phyloP scores from a whole-genome alignment of 164 flowering plant species.

The Vitis vinifera region DNA sequence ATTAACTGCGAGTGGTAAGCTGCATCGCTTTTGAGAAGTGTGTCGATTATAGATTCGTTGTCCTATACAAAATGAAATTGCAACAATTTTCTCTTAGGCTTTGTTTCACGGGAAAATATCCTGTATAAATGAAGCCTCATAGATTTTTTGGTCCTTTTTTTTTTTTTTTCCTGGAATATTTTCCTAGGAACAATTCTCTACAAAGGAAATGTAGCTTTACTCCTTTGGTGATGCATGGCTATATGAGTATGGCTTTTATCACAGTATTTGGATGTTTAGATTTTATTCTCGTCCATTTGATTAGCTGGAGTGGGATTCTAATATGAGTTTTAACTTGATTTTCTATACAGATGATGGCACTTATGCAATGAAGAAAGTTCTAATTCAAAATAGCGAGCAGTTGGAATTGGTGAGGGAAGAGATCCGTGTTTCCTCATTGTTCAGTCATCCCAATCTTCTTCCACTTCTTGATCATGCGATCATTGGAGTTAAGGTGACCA shows the following conservation, averaged over 20 bases:
- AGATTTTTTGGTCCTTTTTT: no score
- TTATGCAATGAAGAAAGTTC: conserved; percentile 92
- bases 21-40: neutral
- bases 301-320: neutral
- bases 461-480: conserved; percentile 98
- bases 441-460: conserved; percentile 87
- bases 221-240: neutral
- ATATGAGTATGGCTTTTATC: neutral
- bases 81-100: neutral
- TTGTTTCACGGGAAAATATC: neutral
- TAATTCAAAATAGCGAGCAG: conserved; percentile 86
- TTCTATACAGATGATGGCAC: conserved; percentile 75
- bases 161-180: no score
- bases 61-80: neutral
- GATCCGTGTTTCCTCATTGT: conserved; percentile 84
- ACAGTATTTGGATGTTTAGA: neutral
- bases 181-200: no score
- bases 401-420: conserved; percentile 89
- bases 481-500: conserved; percentile 73
- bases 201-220: no score
- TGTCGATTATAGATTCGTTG: neutral
- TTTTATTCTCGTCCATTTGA: neutral
- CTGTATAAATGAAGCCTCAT: neutral
- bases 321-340: neutral
- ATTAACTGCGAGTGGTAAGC: neutral